phyloP scores from a whole-genome alignment of 805 yeast genomes.

The Wickerhamomyces pijperi region DNA sequence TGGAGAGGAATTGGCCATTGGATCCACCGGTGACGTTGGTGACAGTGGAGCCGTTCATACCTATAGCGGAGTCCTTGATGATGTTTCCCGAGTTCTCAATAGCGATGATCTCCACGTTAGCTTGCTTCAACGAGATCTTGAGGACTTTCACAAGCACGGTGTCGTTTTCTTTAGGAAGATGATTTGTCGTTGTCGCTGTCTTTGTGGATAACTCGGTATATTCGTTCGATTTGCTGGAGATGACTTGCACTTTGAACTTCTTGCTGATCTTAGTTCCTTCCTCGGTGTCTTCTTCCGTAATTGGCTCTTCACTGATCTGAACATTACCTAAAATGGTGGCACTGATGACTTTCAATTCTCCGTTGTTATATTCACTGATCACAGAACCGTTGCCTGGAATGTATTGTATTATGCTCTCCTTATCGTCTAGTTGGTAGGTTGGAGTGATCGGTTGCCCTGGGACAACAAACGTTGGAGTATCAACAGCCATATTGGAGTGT shows the following conservation, averaged over 20 bases:
- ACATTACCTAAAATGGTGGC: constrained; percentile 60
- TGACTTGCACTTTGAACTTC: constrained; percentile 19
- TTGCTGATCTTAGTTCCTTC: constrained; percentile 7
- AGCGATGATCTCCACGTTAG: constrained; percentile 63
- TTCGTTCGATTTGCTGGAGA: constrained; percentile 9
- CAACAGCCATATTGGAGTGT: constrained; percentile 12
- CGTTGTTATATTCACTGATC: constrained; percentile 30
- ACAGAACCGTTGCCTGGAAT: constrained; percentile 59
- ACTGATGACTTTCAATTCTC: constrained; percentile 29
- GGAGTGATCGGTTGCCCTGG: constrained; percentile 81
- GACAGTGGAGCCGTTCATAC: constrained; percentile 37
- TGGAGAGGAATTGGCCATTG: constrained; percentile 32
- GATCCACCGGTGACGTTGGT: constrained; percentile 44
- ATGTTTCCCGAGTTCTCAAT: constrained; percentile 54
- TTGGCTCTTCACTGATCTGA: constrained; percentile 12
- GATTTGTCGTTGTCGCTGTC: constrained; percentile 23
- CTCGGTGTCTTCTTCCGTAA: constrained; percentile 7
- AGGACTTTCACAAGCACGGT: constrained; percentile 68
- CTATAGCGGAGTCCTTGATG: constrained; percentile 54
- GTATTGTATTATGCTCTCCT: constrained; percentile 28
- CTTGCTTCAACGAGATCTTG: constrained; percentile 57
- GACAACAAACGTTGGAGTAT: constrained; percentile 39
- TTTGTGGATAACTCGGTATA: constrained; percentile 11
- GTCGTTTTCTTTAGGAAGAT: constrained; percentile 77
- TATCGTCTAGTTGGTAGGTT: constrained; percentile 27